A percentile compares a stretch with the other conserved stretches of the same genome.
Conservation (phyloP, 2,329 filamentous ascomycete species). For the Leptographium flavum region DNA sequence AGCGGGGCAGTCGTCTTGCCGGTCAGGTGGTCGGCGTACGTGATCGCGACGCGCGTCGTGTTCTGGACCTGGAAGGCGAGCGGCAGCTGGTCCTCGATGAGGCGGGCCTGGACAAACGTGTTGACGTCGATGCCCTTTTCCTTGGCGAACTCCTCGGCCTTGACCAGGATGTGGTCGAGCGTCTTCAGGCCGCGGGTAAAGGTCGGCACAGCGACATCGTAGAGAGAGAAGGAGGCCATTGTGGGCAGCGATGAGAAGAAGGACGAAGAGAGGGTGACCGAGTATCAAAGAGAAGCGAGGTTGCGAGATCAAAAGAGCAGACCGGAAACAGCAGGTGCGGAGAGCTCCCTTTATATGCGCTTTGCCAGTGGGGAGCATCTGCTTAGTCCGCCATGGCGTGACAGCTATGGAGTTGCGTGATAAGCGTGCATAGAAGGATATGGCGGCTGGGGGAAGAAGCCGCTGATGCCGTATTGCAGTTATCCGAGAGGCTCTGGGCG, state of each 20-base stretch:
- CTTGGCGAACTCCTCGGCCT: conserved; percentile 17
- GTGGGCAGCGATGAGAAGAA: not conserved
- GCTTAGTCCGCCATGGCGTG: too few relatives aligned
- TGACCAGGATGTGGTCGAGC: conserved; percentile 18
- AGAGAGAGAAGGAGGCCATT: conserved; percentile 16
- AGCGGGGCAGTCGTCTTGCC: conserved; percentile 10
- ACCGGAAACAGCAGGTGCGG: too few relatives aligned
- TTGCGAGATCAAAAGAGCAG: too few relatives aligned
- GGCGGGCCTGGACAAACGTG: conserved; percentile 13
- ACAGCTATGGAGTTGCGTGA: too few relatives aligned
- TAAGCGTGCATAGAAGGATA: too few relatives aligned
- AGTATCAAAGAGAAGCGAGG: too few relatives aligned
- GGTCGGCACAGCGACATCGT: conserved; percentile 16
- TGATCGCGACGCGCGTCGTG: conserved; percentile 16
- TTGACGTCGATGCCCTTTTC: conserved; percentile 15
- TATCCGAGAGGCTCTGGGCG: too few relatives aligned
- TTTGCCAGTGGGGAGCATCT: too few relatives aligned
- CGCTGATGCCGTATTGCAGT: too few relatives aligned
- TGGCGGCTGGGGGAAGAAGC: too few relatives aligned
- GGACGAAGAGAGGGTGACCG: too few relatives aligned
- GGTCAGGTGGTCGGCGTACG: conserved; percentile 15
- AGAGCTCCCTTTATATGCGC: too few relatives aligned
- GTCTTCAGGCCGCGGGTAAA: conserved; percentile 13
- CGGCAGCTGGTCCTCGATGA: conserved; percentile 21
- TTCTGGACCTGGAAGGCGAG: conserved; percentile 22